A percentile compares a stretch with the other conserved stretches of the same genome.
Conservation (phyloP, 805 yeast genomes). For the Ogataea sp. region DNA sequence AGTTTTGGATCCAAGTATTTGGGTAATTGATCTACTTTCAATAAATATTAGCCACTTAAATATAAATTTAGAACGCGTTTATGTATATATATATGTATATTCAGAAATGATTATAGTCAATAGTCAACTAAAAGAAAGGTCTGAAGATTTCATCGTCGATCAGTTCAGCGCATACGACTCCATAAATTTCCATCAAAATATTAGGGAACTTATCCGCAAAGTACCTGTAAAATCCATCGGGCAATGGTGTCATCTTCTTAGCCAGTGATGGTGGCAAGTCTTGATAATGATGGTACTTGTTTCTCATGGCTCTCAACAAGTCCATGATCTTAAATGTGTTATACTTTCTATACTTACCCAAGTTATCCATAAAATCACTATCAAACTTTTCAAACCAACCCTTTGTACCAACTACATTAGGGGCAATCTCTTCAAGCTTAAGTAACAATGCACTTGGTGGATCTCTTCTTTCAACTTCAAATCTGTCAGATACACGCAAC, state of each 20-base stretch:
- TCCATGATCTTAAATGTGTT: constrained; percentile 75
- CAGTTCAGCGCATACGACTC: constrained; percentile 47
- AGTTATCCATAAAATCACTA: constrained; percentile 62
- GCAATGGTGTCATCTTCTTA: constrained; percentile 65
- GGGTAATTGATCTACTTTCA: too few species aligned
- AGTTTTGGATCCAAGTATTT: too few species aligned
- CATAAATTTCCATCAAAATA: constrained; percentile 67
- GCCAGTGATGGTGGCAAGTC: constrained; percentile 71
- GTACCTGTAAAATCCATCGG: constrained; percentile 76
- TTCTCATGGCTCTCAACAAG: constrained; percentile 78
- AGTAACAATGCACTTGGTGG: constrained; percentile 48
- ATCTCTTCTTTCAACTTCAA: constrained; percentile 84
- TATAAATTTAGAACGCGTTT: too few species aligned
- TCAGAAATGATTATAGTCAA: background rate
- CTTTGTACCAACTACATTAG: constrained; percentile 46
- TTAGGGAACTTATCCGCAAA: constrained; percentile 72
- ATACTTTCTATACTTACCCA: constrained; percentile 89
- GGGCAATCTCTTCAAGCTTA: constrained; percentile 63
- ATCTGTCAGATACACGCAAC: constrained; percentile 81
- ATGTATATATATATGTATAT: too few species aligned
- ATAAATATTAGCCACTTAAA: too few species aligned
- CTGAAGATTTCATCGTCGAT: constrained; percentile 55
- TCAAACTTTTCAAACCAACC: constrained; percentile 82
- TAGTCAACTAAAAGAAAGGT: constrained; percentile 25
- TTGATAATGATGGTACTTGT: constrained; percentile 90